These are phyloP conservation scores for Pseudogymnoascus sp. DNA, from an alignment of 2,329 filamentous ascomycete species.

Conservation along the genomic window DNA sequence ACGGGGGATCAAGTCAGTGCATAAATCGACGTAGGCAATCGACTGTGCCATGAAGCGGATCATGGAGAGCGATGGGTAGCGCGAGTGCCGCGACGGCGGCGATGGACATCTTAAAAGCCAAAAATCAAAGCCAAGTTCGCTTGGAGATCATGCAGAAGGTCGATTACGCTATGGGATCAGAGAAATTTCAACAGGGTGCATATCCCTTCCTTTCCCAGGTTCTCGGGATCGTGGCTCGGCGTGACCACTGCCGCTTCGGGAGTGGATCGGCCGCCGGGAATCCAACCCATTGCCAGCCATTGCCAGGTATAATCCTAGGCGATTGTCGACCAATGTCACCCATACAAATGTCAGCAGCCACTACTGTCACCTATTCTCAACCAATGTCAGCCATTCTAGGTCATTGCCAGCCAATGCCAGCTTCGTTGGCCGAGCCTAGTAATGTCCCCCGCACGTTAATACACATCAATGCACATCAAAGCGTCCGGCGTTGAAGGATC, in stretches of 20 bases:
- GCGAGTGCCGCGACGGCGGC: not conserved
- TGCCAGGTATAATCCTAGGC: not conserved
- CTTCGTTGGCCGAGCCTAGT: not conserved
- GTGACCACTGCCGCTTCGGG: not conserved
- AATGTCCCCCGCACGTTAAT: not conserved
- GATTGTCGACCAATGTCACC: not conserved
- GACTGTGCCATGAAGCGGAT: slow-evolving; percentile 5
- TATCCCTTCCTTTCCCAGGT: slow-evolving; percentile 5
- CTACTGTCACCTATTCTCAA: not conserved
- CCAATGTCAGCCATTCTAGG: not conserved
- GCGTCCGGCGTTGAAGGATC: not conserved
- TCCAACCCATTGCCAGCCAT: not conserved
- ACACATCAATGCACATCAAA: not conserved
- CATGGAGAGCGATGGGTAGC: not conserved
- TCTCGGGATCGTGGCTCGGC: slow-evolving; percentile 2
- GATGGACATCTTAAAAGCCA: slow-evolving; percentile 7
- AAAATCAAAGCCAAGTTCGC: not conserved
- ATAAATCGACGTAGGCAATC: slow-evolving; percentile 5
- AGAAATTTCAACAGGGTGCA: not conserved
- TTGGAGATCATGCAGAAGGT: not conserved
- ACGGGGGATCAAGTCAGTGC: not conserved
- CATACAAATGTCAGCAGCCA: not conserved
- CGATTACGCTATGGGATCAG: not conserved
- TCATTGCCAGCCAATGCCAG: not conserved
- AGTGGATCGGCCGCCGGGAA: not conserved